Percentiles rank a stretch among this genome's conserved stretches.
phyloP scores from a whole-genome alignment of 148 eudicot genomes.

The Chenopodium album region DNA sequence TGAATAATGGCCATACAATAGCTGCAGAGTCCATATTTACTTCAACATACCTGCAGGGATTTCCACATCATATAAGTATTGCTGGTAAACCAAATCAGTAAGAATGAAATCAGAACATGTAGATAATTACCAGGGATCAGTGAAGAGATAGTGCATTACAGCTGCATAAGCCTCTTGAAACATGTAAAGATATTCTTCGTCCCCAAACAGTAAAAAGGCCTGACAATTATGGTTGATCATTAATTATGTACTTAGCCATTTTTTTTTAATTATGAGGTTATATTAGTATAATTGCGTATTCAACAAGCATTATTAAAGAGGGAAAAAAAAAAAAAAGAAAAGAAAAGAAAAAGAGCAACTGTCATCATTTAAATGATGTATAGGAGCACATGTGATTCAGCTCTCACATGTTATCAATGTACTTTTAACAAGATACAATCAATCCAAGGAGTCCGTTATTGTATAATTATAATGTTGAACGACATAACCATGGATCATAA shows the following conservation, averaged over 20 bases:
- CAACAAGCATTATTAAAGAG: background rate
- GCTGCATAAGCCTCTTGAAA: slow-evolving; percentile 98
- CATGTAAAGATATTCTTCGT: slow-evolving; percentile 92
- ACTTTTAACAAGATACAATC: background rate
- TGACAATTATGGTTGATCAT: slow-evolving; percentile 29
- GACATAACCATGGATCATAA: background rate
- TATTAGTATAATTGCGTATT: background rate
- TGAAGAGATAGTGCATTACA: slow-evolving; percentile 83
- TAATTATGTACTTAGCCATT: slow-evolving; percentile 15
- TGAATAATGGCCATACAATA: slow-evolving; percentile 98
- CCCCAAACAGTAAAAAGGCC: slow-evolving; percentile 93
- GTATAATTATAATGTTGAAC: background rate
- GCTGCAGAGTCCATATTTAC: slow-evolving; percentile 99
- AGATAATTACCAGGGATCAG: slow-evolving; percentile 78
- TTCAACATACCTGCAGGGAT: slow-evolving; percentile 77
- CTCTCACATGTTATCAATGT: background rate
- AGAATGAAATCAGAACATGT: slow-evolving; percentile 13
- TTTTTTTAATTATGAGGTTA: background rate
- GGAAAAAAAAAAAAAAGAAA: too few relatives aligned
- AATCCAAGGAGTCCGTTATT: background rate
- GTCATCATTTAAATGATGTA: background rate
- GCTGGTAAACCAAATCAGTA: background rate
- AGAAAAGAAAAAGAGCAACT: background rate
- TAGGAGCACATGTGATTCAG: background rate
- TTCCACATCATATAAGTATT: slow-evolving; percentile 14